A percentile compares a stretch with the other conserved stretches of the same genome.
These are phyloP conservation scores for Talaromyces wortmannii DNA, from an alignment of 495 filamentous ascomycete genomes.

Conservation along the genomic window DNA sequence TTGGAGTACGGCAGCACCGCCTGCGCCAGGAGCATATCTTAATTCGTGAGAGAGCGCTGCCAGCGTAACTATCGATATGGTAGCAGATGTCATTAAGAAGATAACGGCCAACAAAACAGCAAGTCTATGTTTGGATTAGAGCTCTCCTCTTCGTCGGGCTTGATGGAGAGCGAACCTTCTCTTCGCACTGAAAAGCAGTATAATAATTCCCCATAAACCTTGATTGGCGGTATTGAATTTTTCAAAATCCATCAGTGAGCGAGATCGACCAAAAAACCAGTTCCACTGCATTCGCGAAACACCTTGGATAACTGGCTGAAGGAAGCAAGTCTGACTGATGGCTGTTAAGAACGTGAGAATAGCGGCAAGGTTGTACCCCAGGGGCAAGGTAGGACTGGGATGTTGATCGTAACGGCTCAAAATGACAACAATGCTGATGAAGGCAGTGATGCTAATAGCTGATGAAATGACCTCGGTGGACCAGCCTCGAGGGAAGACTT, in stretches of 20 bases:
- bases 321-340: constrained; percentile 25
- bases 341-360: constrained; percentile 37
- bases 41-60: background rate
- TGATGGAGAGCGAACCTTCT: background rate
- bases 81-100: background rate
- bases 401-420: constrained; percentile 30
- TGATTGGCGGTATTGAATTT: background rate
- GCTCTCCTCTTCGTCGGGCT: background rate
- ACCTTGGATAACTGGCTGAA: background rate
- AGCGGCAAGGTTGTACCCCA: constrained; percentile 39
- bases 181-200: constrained; percentile 1
- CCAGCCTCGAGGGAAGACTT: constrained; percentile 10
- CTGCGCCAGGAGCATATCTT: background rate
- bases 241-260: background rate
- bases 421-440: constrained; percentile 22
- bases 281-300: background rate
- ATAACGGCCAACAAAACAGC: background rate
- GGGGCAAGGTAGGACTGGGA: constrained; percentile 33
- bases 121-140: background rate
- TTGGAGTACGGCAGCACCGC: background rate
- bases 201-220: constrained; percentile 1
- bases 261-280: background rate
- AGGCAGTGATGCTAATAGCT: constrained; percentile 13
- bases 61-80: background rate
- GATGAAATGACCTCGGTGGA: constrained; percentile 17